These are phyloP conservation scores for Takashimella tepidaria DNA, from an alignment of 1,284 basidiomycete genomes.

Conservation along the genomic window DNA sequence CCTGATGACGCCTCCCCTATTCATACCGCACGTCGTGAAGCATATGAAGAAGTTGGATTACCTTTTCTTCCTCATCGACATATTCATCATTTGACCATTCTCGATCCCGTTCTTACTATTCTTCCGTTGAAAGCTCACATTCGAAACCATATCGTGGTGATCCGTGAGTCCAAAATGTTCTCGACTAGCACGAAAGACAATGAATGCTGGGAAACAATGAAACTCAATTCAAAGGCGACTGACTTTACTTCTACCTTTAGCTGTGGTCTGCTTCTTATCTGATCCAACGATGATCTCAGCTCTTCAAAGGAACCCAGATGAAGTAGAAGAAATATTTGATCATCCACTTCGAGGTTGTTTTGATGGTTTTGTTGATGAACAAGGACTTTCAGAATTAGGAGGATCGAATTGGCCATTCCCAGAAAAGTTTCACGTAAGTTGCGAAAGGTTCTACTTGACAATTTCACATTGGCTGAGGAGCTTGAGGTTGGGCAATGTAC, in stretches of 20 bases:
- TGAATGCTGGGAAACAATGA: background rate
- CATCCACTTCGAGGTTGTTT: constrained; percentile 65
- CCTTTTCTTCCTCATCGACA: constrained; percentile 55
- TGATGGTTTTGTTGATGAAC: constrained; percentile 53
- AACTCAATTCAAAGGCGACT: background rate
- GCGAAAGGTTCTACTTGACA: no score
- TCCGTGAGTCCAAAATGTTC: constrained; percentile 25
- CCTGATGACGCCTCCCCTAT: constrained; percentile 59
- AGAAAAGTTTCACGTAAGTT: constrained; percentile 58
- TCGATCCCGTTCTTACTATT: constrained; percentile 71
- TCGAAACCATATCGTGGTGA: constrained; percentile 47
- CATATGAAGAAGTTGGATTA: constrained; percentile 71
- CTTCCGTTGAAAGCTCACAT: constrained; percentile 53
- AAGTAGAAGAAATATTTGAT: constrained; percentile 72
- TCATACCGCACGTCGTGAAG: constrained; percentile 71
- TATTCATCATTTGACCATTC: constrained; percentile 59
- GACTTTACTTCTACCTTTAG: constrained; percentile 50
- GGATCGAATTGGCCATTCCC: constrained; percentile 72
- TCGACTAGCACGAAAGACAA: background rate
- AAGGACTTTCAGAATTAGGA: constrained; percentile 54
- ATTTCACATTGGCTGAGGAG: no score
- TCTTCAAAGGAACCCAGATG: constrained; percentile 58
- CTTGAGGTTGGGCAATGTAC: no score
- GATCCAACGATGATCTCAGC: constrained; percentile 53
- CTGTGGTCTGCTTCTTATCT: constrained; percentile 66